phyloP scores from a whole-genome alignment of 768 basidiomycete species.

The Leccinum boreale region DNA sequence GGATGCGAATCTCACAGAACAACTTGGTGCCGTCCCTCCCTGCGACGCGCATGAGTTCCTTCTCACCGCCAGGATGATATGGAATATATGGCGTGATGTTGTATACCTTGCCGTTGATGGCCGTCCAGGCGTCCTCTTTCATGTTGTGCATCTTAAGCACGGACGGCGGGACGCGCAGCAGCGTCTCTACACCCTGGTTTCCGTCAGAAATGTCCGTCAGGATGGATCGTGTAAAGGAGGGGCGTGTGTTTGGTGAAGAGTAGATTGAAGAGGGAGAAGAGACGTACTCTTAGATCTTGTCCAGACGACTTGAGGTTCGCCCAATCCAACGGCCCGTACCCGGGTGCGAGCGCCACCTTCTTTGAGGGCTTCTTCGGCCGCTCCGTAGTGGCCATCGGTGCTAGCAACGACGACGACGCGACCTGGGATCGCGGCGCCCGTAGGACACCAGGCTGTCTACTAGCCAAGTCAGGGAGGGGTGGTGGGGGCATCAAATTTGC shows the following conservation, averaged over 20 bases:
- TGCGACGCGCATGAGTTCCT: slow-evolving; percentile 91
- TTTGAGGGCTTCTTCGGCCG: slow-evolving; percentile 55
- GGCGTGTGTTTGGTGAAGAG: neutral
- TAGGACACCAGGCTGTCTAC: slow-evolving; percentile 31
- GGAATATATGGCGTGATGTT: slow-evolving; percentile 90
- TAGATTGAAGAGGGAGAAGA: neutral
- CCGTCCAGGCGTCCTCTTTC: slow-evolving; percentile 88
- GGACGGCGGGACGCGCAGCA: slow-evolving; percentile 67
- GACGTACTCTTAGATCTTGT: slow-evolving; percentile 66
- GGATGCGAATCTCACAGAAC: slow-evolving; percentile 63
- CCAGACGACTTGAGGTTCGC: slow-evolving; percentile 83
- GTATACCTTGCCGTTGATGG: slow-evolving; percentile 91
- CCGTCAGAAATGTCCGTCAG: neutral
- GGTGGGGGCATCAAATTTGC: slow-evolving; percentile 49
- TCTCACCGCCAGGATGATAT: slow-evolving; percentile 94
- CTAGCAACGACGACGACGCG: slow-evolving; percentile 44
- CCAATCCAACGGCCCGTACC: slow-evolving; percentile 93
- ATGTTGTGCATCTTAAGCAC: slow-evolving; percentile 79
- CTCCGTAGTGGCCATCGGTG: slow-evolving; percentile 63
- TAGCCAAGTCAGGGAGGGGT: slow-evolving; percentile 40
- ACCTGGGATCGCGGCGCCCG: slow-evolving; percentile 16
- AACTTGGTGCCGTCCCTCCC: slow-evolving; percentile 93
- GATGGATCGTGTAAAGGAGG: neutral
- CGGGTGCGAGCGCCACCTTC: slow-evolving; percentile 89
- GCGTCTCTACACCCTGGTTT: slow-evolving; percentile 66